Evolutionary conservation across 139 green algal species (phyloP).

Genomic region (Ostreobium quekettii): DNA sequence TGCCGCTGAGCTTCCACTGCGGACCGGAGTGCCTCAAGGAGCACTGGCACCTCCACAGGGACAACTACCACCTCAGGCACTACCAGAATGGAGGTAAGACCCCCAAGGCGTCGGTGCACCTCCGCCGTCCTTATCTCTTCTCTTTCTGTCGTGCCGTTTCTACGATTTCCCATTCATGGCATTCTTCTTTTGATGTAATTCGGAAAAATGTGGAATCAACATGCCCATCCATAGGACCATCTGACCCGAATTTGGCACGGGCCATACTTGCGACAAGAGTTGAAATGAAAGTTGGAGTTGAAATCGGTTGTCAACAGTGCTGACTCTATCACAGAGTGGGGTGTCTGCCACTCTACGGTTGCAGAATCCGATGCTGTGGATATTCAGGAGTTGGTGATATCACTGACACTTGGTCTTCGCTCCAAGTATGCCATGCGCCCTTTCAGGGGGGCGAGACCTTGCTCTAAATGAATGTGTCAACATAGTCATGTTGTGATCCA

Average conservation of each 20-base stretch:
- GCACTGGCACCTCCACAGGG: constrained; percentile 80
- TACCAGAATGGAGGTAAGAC: constrained; percentile 33
- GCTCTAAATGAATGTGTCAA: background rate
- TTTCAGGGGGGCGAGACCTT: constrained; percentile 5
- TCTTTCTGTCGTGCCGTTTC: background rate
- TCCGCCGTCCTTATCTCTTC: background rate
- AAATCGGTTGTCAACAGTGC: too few relatives aligned
- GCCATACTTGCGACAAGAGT: too few relatives aligned
- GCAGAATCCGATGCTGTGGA: too few relatives aligned
- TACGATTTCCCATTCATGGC: background rate
- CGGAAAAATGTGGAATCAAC: constrained; percentile 4
- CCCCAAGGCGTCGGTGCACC: background rate
- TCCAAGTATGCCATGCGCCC: too few relatives aligned
- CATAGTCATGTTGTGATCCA: constrained; percentile 14
- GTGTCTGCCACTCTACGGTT: too few relatives aligned
- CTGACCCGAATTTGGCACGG: too few relatives aligned
- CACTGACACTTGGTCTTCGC: too few relatives aligned
- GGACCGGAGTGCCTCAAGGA: constrained; percentile 73
- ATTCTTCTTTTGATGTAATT: background rate
- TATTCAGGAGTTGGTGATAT: too few relatives aligned
- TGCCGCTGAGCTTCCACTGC: constrained; percentile 84
- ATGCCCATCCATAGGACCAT: constrained; percentile 19
- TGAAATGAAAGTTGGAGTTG: too few relatives aligned
- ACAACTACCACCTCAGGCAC: constrained; percentile 65
- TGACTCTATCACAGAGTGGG: too few relatives aligned